Base-by-base conservation (phyloP, 2,329 filamentous ascomycete species). In the Hymenotorrendiella dingleyae region DNA sequence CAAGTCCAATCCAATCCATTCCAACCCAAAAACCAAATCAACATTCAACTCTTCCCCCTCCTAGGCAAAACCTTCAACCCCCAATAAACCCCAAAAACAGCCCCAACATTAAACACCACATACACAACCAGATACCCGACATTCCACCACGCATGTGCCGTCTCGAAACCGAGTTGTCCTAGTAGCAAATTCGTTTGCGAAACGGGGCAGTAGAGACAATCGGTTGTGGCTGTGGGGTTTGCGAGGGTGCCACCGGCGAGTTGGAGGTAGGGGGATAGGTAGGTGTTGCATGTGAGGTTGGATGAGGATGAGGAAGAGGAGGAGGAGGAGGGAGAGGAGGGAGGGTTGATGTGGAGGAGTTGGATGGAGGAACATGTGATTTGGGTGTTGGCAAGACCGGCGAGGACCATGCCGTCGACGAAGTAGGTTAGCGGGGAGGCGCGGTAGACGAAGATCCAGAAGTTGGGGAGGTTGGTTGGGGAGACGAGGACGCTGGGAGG, bases 401-500 rank as follows among this genome's bases (percentile, higher is more conserved):
- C 75, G 0, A 80, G 73, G 0, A 90, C 62, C 67, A 94, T 78
- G 19, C 81, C 85, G 4, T 74, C 74, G 20, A 91, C 77, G 14
- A 90, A 67, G 61, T 94, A 94, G 0, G 84, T 88, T 4, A 94
- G 84, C 0, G 88, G 87, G 10, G 82, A 87, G 40, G 87, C 67
- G 32, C 84, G 78, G 64, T 90, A 90, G 80, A 88, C 84, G 70
- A 86, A 86, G 54, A 83, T 80, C 84, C 84, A 90, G 71, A 89
- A 89, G 4, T 76, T 67, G 0, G 84, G 84, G 24, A 90, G 72
- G 1, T 63, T 61, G 4, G 66, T 63, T 1, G 81, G 80, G 9
- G 68, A 67, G 22, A 79, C 79, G 51, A 91, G 74, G 9, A 38
- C 36, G 8, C 33, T 36, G 20, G 10, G 11, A 22, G 19, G 12